Evolutionary conservation across 2,329 filamentous ascomycete species (phyloP).

Genomic region (Chaetomium olivaceum): DNA sequence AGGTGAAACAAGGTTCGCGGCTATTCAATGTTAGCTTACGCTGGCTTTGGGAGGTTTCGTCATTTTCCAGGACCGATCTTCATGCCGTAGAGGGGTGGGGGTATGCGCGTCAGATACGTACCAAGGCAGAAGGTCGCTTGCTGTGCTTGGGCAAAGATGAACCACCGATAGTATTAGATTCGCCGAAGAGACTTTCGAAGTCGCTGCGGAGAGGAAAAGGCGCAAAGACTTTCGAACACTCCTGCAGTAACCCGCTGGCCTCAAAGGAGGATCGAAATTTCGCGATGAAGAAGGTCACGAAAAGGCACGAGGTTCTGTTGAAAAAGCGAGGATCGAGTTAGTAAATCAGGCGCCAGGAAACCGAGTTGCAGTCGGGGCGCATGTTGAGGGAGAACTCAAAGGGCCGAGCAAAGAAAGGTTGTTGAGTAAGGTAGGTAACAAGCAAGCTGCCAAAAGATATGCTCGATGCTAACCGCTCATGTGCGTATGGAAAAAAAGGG

Average conservation of each 20-base stretch:
- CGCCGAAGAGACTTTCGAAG: constrained; percentile 33
- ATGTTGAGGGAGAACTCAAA: background rate
- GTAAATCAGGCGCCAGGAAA: background rate
- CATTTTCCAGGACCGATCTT: constrained; percentile 37
- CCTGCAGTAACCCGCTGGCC: constrained; percentile 39
- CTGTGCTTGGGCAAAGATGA: constrained; percentile 10
- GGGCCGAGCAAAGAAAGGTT: background rate
- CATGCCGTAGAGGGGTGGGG: constrained; percentile 40
- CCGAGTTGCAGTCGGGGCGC: background rate
- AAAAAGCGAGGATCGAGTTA: constrained; percentile 12
- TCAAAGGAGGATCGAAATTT: constrained; percentile 39
- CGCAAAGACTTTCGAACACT: constrained; percentile 34
- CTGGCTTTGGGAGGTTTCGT: constrained; percentile 41
- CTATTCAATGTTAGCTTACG: constrained; percentile 36
- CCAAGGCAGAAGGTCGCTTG: constrained; percentile 26
- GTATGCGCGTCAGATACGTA: constrained; percentile 19
- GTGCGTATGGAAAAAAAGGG: background rate
- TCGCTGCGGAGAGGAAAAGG: constrained; percentile 31
- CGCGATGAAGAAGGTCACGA: constrained; percentile 31
- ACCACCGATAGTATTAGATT: constrained; percentile 24
- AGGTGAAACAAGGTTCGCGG: constrained; percentile 42
- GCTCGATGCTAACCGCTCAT: background rate
- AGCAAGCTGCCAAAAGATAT: background rate
- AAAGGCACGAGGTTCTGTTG: constrained; percentile 28
- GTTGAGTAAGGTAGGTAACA: background rate